These are phyloP conservation scores for Phialocephala subalpina DNA, from an alignment of 2,329 filamentous ascomycete genomes.

Conservation along the genomic window DNA sequence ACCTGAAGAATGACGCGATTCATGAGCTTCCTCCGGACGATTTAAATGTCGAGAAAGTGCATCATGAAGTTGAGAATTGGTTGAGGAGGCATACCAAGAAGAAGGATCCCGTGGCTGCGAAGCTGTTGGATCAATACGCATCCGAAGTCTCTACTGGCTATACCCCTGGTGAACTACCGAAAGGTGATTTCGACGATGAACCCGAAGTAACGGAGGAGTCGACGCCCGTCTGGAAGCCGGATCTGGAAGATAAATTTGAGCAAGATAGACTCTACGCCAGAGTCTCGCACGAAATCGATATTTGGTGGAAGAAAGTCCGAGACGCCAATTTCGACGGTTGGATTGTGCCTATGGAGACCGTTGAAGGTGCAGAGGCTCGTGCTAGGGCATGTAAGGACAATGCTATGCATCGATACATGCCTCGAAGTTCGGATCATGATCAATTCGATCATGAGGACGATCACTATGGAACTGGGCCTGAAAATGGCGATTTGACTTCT, in stretches of 20 bases:
- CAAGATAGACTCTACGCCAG: conserved; percentile 66
- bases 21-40: conserved; percentile 56
- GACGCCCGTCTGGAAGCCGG: conserved; percentile 43
- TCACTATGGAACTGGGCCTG: conserved; percentile 52
- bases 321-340: conserved; percentile 68
- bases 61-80: conserved; percentile 69
- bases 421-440: conserved; percentile 44
- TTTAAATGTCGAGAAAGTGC: conserved; percentile 64
- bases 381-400: conserved; percentile 67
- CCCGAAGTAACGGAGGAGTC: conserved; percentile 34
- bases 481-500: conserved; percentile 48
- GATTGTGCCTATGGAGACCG: conserved; percentile 65
- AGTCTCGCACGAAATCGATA: conserved; percentile 70
- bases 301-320: conserved; percentile 69
- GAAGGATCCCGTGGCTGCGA: conserved; percentile 63
- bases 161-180: conserved; percentile 45
- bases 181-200: conserved; percentile 26
- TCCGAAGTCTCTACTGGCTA: conserved; percentile 37
- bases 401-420: conserved; percentile 58
- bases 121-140: conserved; percentile 63
- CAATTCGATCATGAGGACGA: conserved; percentile 59
- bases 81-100: conserved; percentile 63
- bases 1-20: conserved; percentile 59
- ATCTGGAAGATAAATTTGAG: conserved; percentile 61
- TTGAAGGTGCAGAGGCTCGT: conserved; percentile 64